phyloP scores from a whole-genome alignment of 2,329 filamentous ascomycete species.

The Apiospora marii region DNA sequence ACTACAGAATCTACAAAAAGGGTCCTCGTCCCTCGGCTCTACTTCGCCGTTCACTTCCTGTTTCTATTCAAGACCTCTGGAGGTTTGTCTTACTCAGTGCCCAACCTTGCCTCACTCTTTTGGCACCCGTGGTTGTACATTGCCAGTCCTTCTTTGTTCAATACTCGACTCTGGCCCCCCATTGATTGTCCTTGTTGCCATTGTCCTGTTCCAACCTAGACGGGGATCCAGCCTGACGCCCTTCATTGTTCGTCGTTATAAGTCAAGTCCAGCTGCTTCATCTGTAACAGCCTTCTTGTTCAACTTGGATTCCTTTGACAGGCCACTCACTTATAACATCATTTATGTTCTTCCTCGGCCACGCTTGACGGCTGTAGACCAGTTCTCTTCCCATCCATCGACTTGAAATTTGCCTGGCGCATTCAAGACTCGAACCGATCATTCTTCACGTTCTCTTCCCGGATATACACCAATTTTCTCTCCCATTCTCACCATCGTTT shows the following conservation, averaged over 20 bases:
- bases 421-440: background rate
- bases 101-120: constrained; percentile 19
- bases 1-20: background rate
- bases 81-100: constrained; percentile 6
- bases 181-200: constrained; percentile 17
- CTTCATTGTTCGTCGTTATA: background rate
- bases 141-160: constrained; percentile 35
- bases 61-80: constrained; percentile 16
- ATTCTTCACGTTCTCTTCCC: background rate
- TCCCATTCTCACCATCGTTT: background rate
- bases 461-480: background rate
- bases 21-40: background rate
- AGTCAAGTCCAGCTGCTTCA: background rate
- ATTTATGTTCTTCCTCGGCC: background rate
- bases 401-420: constrained; percentile 15
- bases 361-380: background rate
- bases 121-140: constrained; percentile 23
- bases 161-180: constrained; percentile 26
- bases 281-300: background rate
- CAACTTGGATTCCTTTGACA: constrained; percentile 3
- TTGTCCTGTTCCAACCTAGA: background rate
- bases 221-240: background rate
- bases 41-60: background rate
- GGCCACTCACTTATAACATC: constrained; percentile 1
- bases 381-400: background rate